Percentiles rank a stretch among this genome's conserved stretches.
phyloP scores from a whole-genome alignment of 345 rosid genomes.

The Eutrema yunnanense region DNA sequence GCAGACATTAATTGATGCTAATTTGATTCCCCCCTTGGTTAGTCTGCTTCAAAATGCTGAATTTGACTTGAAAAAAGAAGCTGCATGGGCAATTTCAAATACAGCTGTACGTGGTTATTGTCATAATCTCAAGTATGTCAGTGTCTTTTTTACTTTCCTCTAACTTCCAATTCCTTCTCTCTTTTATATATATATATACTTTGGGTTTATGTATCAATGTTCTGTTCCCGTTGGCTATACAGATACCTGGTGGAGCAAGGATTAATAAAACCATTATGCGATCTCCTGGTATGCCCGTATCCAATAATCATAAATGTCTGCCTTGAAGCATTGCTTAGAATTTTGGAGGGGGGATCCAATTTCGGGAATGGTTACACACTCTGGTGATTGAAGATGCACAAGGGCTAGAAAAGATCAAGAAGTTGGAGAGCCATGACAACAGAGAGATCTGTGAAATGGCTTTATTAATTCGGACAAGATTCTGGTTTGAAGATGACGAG shows the following conservation, averaged over 20 bases:
- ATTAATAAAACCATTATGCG: slow-evolving; percentile 74
- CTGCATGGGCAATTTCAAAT: slow-evolving; percentile 86
- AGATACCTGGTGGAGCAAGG: slow-evolving; percentile 64
- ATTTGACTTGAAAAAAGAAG: slow-evolving; percentile 87
- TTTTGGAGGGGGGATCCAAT: slow-evolving; percentile 49
- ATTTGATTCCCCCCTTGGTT: slow-evolving; percentile 57
- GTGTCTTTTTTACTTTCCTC: background rate
- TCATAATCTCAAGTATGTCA: slow-evolving; percentile 36
- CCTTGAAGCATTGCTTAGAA: slow-evolving; percentile 43
- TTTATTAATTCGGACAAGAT: too few species aligned
- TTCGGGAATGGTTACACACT: slow-evolving; percentile 43
- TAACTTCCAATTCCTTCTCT: background rate
- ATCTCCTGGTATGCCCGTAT: slow-evolving; percentile 77
- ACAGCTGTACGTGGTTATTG: slow-evolving; percentile 81
- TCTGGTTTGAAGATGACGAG: too few species aligned
- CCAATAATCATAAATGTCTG: slow-evolving; percentile 69
- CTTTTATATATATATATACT: background rate
- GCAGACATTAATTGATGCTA: slow-evolving; percentile 63
- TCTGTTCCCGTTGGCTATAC: background rate
- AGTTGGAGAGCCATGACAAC: slow-evolving; percentile 73
- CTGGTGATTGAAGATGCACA: slow-evolving; percentile 72
- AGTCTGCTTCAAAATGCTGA: slow-evolving; percentile 69
- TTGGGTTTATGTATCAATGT: background rate
- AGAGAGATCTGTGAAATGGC: slow-evolving; percentile 74
- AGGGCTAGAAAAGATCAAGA: slow-evolving; percentile 79